Evolutionary conservation across 352 stramenopile genomes (phyloP).

Genomic region (Phytopythium litorale): DNA sequence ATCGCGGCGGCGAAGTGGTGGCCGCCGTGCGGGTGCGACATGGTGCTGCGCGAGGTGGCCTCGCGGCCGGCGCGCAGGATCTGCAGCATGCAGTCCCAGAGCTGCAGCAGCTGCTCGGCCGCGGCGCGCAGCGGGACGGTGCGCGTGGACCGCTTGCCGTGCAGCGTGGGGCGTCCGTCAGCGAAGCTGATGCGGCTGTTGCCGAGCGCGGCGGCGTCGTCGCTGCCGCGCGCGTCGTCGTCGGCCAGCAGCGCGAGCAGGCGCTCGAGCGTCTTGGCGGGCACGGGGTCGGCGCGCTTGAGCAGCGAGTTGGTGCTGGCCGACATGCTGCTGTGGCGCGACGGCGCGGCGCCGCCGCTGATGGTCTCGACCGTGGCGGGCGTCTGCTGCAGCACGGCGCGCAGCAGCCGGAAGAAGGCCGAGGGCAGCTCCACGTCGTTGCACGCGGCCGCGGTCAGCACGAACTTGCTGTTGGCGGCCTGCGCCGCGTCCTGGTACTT

Average conservation of each 20-base stretch:
- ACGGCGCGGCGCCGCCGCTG: neutral
- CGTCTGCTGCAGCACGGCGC: slow-evolving; percentile 25
- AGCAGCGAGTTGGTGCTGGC: slow-evolving; percentile 1
- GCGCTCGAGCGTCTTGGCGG: slow-evolving; percentile 32
- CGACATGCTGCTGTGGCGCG: slow-evolving; percentile 6
- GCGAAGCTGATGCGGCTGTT: slow-evolving; percentile 9
- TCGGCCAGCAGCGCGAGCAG: slow-evolving; percentile 29
- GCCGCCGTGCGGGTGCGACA: slow-evolving; percentile 16
- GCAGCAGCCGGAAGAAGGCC: slow-evolving; percentile 31
- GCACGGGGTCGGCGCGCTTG: slow-evolving; percentile 11
- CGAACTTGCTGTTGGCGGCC: slow-evolving; percentile 4
- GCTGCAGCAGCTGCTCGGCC: slow-evolving; percentile 38
- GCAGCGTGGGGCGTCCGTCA: slow-evolving; percentile 21
- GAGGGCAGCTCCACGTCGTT: slow-evolving; percentile 20
- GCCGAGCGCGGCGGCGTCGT: neutral
- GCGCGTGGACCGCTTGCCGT: slow-evolving; percentile 26
- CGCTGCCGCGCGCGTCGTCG: slow-evolving; percentile 14
- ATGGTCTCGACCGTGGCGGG: slow-evolving; percentile 9
- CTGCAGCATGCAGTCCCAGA: slow-evolving; percentile 57
- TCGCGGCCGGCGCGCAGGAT: slow-evolving; percentile 29
- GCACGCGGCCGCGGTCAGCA: slow-evolving; percentile 4
- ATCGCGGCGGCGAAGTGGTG: slow-evolving; percentile 11
- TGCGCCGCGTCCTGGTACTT: neutral
- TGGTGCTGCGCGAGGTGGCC: slow-evolving; percentile 21
- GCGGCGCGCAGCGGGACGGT: slow-evolving; percentile 30